Evolutionary conservation across 352 stramenopile species (phyloP).

Genomic region (Pythium apleroticum): DNA sequence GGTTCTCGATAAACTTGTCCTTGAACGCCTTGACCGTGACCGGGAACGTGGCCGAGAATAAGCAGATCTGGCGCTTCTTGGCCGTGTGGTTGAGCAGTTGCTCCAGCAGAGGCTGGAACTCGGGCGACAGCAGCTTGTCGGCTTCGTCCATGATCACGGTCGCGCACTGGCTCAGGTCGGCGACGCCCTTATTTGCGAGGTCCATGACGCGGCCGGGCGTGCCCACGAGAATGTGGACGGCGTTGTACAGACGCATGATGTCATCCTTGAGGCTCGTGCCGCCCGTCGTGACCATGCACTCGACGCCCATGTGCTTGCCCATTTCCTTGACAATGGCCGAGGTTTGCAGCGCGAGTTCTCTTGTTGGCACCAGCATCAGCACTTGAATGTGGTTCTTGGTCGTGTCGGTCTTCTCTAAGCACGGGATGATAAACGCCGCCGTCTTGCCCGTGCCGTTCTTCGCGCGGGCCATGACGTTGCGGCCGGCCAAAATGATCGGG

Average conservation of each 20-base stretch:
- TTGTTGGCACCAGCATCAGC: conserved; percentile 98
- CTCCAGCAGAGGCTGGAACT: conserved; percentile 98
- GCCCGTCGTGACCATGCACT: conserved; percentile 99
- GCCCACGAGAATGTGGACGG: conserved; percentile 98
- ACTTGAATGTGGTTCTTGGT: conserved; percentile 97
- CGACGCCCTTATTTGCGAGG: conserved; percentile 97
- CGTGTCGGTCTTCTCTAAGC: conserved; percentile 99
- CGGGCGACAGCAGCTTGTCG: conserved; percentile 98
- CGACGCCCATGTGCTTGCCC: conserved; percentile 95
- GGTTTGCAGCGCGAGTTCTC: conserved; percentile 99
- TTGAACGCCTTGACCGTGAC: conserved; percentile 99
- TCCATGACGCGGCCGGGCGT: conserved; percentile 99
- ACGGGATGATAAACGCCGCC: conserved; percentile 99
- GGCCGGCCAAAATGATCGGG: conserved; percentile 97
- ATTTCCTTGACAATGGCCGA: conserved; percentile 98
- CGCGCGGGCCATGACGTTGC: conserved; percentile 97
- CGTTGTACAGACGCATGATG: conserved; percentile 99
- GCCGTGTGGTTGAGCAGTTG: conserved; percentile 95
- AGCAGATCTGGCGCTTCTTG: conserved; percentile 96
- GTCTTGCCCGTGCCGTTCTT: conserved; percentile 99
- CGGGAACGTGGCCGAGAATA: conserved; percentile 99
- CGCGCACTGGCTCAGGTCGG: conserved; percentile 95
- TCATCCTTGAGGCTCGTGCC: conserved; percentile 99
- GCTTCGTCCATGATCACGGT: conserved; percentile 99
- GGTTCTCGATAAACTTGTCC: conserved; percentile 97